Base-by-base conservation (phyloP, 176 grass and related monocot species). In the Alopecurus myosuroides region DNA sequence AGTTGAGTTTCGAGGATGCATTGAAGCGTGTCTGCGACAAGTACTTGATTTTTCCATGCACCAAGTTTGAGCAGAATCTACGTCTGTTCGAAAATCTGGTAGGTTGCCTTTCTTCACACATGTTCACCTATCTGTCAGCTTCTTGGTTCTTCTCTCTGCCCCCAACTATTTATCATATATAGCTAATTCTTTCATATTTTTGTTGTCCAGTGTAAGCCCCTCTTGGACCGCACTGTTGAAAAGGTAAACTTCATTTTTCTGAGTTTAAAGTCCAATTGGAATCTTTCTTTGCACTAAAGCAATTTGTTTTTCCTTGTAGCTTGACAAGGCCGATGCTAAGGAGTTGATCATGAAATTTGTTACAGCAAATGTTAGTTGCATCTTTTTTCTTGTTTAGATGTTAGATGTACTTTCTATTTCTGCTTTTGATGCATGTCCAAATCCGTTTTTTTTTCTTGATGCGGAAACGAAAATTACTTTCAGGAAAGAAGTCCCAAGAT, bases 401-500 rank as follows among this genome's bases (percentile, higher is more conserved):
- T 51, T 26, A 3, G 0, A 50, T 60, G 34, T 2, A 4, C 12
- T 45, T 45, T 81, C 0, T 3, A 23, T 31, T 73, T 23, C 60
- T 9, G 35, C 1, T 73, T 71, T 82, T n/a, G 20, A 44, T 22
- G 68, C 81, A 34, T 18, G 25, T 66, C 3, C 17, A 4, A 66
- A 66, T 11, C 20, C 8, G 9, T 4, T 62, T 61, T 74, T 29
- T 28, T 61, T 61, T 61, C 11, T 9, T 84, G 29, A 77, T 39
- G 42, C 77, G 42, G 72, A 28, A 20, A 44, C 44, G 39, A 77
- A 85, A 77, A 52, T 84, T 44, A 31, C 18, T 77, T 84, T 53
- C 33, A 77, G 58, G 4, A 1, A 56, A 0, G 1, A 4, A 78
- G 78, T 34, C 18, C 7, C 6, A 70, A 44, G 49, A 78, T 7